phyloP scores from a whole-genome alignment of 1,139 yeast species.

The Diutina ranongensis region DNA sequence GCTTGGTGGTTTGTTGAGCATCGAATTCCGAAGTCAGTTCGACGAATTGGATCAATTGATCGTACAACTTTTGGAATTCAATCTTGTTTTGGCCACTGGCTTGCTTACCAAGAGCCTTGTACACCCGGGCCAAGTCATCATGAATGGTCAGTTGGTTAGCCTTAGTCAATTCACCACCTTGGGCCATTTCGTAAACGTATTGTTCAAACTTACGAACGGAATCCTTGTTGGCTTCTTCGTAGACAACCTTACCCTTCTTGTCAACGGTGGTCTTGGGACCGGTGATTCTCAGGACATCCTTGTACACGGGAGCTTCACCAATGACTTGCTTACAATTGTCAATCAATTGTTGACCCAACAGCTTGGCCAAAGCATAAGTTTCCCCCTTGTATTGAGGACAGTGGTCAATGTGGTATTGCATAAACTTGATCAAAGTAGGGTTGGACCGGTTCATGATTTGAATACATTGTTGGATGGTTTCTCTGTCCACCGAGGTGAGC shows the following conservation, averaged over 20 bases:
- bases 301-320: constrained; percentile 77
- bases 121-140: constrained; percentile 77
- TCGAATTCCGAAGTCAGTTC: constrained; percentile 58
- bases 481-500: constrained; percentile 82
- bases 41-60: constrained; percentile 65
- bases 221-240: constrained; percentile 79
- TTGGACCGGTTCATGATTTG: constrained; percentile 96
- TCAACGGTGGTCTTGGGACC: constrained; percentile 90
- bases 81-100: constrained; percentile 53
- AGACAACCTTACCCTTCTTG: constrained; percentile 75
- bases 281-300: constrained; percentile 87
- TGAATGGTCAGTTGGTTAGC: constrained; percentile 52
- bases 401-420: constrained; percentile 95
- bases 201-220: constrained; percentile 91
- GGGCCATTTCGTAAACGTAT: constrained; percentile 93
- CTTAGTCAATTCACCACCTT: constrained; percentile 79
- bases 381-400: constrained; percentile 87
- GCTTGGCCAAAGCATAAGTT: constrained; percentile 77
- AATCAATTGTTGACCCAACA: constrained; percentile 82
- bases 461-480: constrained; percentile 91
- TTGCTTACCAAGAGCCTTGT: constrained; percentile 70
- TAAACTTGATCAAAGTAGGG: constrained; percentile 85
- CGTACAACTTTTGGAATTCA: constrained; percentile 72
- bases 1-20: constrained; percentile 33
- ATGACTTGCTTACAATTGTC: constrained; percentile 91